A percentile compares a stretch with the other conserved stretches of the same genome.
Conservation (phyloP, 768 basidiomycete genomes). For the Kwoniella botswanensis region DNA sequence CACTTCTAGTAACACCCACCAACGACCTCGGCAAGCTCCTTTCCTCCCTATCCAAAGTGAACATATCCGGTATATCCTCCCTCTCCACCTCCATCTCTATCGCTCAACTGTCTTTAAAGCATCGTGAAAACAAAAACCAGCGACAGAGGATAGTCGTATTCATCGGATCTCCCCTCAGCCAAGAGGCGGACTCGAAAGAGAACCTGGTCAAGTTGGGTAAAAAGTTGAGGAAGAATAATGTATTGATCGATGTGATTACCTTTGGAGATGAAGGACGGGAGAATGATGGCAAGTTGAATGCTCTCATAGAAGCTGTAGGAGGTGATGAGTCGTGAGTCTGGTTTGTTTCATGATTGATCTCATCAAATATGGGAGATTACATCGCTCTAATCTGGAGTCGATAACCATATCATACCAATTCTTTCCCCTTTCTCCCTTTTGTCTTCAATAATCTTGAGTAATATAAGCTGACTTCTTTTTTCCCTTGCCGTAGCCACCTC, state of each 20-base stretch:
- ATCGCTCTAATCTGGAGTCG: too few species aligned
- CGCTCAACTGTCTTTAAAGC: constrained; percentile 94
- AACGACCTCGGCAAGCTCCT: constrained; percentile 93
- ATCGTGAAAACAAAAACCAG: constrained; percentile 97
- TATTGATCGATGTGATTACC: constrained; percentile 86
- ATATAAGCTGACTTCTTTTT: not conserved
- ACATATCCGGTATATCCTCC: constrained; percentile 81
- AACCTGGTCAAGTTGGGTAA: constrained; percentile 86
- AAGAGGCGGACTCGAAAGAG: constrained; percentile 70
- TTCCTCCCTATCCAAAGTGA: constrained; percentile 70
- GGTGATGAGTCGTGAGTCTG: constrained; percentile 52
- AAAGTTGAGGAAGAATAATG: constrained; percentile 99
- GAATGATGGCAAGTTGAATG: constrained; percentile 69
- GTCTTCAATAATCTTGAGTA: too few species aligned
- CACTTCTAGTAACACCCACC: constrained; percentile 94
- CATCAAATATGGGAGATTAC: not conserved
- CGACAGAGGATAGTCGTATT: constrained; percentile 95
- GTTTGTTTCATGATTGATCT: constrained; percentile 18
- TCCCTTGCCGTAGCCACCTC: constrained; percentile 68
- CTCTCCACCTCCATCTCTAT: constrained; percentile 89
- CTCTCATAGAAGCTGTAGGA: constrained; percentile 78
- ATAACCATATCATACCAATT: too few species aligned
- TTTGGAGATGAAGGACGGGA: constrained; percentile 78
- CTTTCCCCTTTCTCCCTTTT: too few species aligned
- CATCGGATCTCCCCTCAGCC: constrained; percentile 78